A percentile compares a stretch with the other conserved stretches of the same genome.
Conservation (phyloP, 129 eudicot species). For the Saussurea involucrata region DNA sequence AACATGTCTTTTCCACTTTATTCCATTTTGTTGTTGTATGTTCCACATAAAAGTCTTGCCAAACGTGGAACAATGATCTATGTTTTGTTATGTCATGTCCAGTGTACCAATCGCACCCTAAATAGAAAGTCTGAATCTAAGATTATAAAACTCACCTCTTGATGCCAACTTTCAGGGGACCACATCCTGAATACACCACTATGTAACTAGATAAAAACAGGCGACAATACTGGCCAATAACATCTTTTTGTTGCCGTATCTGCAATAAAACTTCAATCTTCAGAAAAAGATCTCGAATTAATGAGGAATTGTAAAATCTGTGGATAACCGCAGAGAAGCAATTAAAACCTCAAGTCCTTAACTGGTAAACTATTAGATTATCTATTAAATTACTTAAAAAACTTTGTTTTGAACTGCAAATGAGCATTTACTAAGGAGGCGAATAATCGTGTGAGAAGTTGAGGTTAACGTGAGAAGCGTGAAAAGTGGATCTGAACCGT, state of each 20-base stretch:
- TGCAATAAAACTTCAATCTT: conserved; percentile 23
- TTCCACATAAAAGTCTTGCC: too few species aligned
- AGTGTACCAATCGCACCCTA: too few species aligned
- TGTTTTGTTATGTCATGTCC: too few species aligned
- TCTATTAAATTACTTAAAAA: too few species aligned
- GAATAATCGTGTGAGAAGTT: too few species aligned
- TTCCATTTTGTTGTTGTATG: too few species aligned
- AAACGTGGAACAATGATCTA: too few species aligned
- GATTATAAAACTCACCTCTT: conserved; percentile 45
- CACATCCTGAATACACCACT: conserved; percentile 70
- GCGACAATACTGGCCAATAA: conserved; percentile 46
- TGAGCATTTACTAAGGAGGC: neutral
- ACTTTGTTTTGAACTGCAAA: neutral
- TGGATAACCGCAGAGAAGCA: neutral
- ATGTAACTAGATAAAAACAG: conserved; percentile 70
- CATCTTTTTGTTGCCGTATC: conserved; percentile 88
- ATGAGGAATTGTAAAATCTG: neutral
- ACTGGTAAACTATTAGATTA: neutral
- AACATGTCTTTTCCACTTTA: too few species aligned
- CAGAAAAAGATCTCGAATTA: neutral
- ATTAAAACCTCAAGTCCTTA: neutral
- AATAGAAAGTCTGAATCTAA: neutral
- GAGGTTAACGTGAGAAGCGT: too few species aligned
- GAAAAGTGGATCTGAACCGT: too few species aligned
- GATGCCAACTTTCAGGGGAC: conserved; percentile 71